Evolutionary conservation across 2,329 filamentous ascomycete genomes (phyloP), one percentile per base, ranked within the genome.

Genomic region (Fusarium verrucosum): DNA sequence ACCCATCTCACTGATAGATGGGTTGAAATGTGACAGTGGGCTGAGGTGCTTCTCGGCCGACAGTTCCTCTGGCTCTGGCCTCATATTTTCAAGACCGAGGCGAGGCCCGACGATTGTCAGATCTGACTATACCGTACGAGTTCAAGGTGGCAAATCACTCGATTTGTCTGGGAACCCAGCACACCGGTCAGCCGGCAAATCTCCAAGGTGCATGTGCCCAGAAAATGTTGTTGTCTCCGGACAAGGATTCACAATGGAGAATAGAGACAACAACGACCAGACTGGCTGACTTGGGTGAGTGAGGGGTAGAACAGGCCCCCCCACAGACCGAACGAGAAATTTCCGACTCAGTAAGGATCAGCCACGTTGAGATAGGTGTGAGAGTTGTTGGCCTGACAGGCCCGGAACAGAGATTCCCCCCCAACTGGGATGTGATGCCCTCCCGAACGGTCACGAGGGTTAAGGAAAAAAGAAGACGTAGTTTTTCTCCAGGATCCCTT

Each of bases 321-420:
- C 32, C 10, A 8, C 17, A 47, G 32, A 26, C 44, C 17, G 13
- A 9, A 23, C 38, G 26, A 40, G 33, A 23, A 25, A 35, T 20
- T 10, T 47, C 41, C 45, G 45, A 23, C 10, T 49, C 45, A 49
- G 32, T 49, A 49, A 25, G 45, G 23, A 26, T 49, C 22, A 41
- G 45, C 45, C 45, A 41, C 45, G 45, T 49, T 25, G 23, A 23
- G 28, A 41, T 10, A 7, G 20, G 10, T 28, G 36, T 20, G 30
- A 7, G 7, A 32, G 16, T n/a, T 20, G 35, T 37, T 37, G 35
- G 35, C 10, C 35, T 20, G 35, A 8, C 11, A 14, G 13, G n/a
- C n/a, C 14, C 10, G n/a, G 5, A 35, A 35, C 40, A 32, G 22
- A 28, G 14, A 41, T 49, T 20, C 28, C 28, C 13, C 11, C 4